Evolutionary conservation across 768 basidiomycete species (phyloP), one percentile per base, ranked within the genome.

Genomic region (Collybia sordida): DNA sequence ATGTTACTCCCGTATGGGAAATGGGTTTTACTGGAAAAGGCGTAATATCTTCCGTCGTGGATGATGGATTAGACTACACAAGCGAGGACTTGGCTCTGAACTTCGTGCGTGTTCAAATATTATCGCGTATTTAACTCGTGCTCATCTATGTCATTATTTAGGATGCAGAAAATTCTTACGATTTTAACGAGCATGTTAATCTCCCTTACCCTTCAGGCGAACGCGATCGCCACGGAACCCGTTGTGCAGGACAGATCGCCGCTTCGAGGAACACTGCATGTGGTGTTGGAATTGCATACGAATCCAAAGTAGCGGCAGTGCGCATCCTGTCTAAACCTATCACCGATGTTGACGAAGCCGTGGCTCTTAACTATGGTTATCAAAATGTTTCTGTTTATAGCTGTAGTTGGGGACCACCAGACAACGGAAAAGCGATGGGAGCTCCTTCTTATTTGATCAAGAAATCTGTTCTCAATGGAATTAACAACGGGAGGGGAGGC

Each of bases 401-500:
- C 54, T 98, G 97, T 68, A 93, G 90, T 46, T 99, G 97, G 97
- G 97, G 97, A 6, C 97, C 97, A 8, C 90, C 94, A 0, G 96
- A 99, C 66, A 90, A 96, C 58, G 96, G 96, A 7, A 75, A 75
- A 59, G 85, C 90, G 0, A 97, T 98, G 96, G 97, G 98, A 62
- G 91, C 82, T 0, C 97, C 97, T 3, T 84, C 83, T 9, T 88
- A 91, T 58, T 74, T 99, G 41, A 97, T 98, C 61, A 78, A 88
- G 63, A 95, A 96, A 64, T 90, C 96, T 8, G 84, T 99, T 56
- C 72, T 98, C 28, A 96, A 98, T 56, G 97, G 97, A 19, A 82
- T 98, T 27, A 87, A 89, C 66, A 86, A 90, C 27, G 97, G 97
- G 1, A 83, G 97, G 36, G 79, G 71, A 17, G 93, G 94, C 11